phyloP scores from a whole-genome alignment of 164 flowering plant genomes.

The grape (Vitis vinifera) region DNA sequence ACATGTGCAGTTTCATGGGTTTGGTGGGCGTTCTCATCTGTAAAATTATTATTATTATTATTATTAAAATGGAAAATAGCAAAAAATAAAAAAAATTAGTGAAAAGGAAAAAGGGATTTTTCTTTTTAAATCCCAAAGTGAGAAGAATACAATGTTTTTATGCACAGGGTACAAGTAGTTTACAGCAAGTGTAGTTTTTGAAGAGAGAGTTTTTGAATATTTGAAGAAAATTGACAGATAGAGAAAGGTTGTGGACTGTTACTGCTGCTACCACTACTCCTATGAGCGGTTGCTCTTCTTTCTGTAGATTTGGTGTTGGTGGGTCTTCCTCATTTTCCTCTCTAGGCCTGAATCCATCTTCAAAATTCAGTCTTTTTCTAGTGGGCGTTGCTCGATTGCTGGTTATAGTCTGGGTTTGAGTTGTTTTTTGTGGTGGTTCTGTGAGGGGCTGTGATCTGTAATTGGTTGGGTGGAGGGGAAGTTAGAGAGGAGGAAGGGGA shows the following conservation, averaged over 20 bases:
- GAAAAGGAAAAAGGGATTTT: no score
- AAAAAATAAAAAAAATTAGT: no score
- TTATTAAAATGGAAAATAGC: no score
- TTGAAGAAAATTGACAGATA: not conserved
- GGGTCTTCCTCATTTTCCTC: constrained; percentile 21
- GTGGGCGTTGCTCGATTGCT: constrained; percentile 2
- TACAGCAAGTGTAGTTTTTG: no score
- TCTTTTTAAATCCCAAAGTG: no score
- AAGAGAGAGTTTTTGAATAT: not conserved
- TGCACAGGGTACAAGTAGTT: no score
- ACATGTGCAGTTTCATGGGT: no score
- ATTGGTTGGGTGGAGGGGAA: constrained; percentile 1
- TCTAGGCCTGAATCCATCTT: not conserved
- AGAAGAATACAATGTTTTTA: no score
- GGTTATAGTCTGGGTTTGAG: not conserved
- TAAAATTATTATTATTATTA: not conserved
- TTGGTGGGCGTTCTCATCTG: not conserved
- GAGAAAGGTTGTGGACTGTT: constrained; percentile 14
- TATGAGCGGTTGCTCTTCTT: constrained; percentile 22
- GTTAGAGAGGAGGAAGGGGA: constrained; percentile 7
- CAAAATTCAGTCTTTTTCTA: not conserved
- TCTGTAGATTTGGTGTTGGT: constrained; percentile 36
- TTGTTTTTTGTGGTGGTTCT: constrained; percentile 8
- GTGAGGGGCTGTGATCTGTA: constrained; percentile 20
- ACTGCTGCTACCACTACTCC: constrained; percentile 17